Base-by-base conservation (phyloP, 2,329 filamentous ascomycete species). In the Colletotrichum liriopes region DNA sequence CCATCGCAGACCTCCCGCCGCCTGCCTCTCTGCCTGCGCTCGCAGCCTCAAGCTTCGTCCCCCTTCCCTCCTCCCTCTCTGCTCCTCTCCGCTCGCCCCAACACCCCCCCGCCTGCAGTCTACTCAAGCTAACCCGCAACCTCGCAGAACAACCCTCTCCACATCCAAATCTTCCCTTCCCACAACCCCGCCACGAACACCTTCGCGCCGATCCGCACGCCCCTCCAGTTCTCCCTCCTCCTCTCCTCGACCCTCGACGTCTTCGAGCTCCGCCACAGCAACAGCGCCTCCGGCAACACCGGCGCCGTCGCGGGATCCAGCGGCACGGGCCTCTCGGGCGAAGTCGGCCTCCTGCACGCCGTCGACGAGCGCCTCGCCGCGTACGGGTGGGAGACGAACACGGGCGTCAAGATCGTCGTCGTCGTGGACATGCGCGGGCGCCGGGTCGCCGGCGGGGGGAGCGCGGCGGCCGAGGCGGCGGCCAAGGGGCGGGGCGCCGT, bases 301-400 rank as follows among this genome's bases (percentile, higher is more conserved):
- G 65, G 78, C 80, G 26, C 51, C 12, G 59, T 35, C 29, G 65
- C 60, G 11, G 67, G 54, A 3, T 47, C 59, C 32, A 64, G 54
- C 12, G 82, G 82, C 55, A 82, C 83, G 35, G 85, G 86, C 11
- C 82, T 90, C 54, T 93, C 94, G 62, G 95, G 96, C 77, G 96
- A 98, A 81, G 92, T 96, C 76, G 96, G 96, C 39, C 89, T 98
- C 16, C 88, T 99, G 62, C 96, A 98, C 84, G 95, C 95, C 71
- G 88, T 98, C 72, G 96, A 98, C 84, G 96, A 99, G 84, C 90
- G 95, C 35, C 88, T 98, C 58, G 95, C 95, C 45, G 93, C 95
- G 76, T 99, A 98, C 85, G 96, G 96, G 78, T 98, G 94, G 91
- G 90, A 98, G 82, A 98, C 96, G 68, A 98, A 98, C 83, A 98